Conservation (phyloP, 2,329 filamentous ascomycete genomes). For the Sordariomycetes sp. region DNA sequence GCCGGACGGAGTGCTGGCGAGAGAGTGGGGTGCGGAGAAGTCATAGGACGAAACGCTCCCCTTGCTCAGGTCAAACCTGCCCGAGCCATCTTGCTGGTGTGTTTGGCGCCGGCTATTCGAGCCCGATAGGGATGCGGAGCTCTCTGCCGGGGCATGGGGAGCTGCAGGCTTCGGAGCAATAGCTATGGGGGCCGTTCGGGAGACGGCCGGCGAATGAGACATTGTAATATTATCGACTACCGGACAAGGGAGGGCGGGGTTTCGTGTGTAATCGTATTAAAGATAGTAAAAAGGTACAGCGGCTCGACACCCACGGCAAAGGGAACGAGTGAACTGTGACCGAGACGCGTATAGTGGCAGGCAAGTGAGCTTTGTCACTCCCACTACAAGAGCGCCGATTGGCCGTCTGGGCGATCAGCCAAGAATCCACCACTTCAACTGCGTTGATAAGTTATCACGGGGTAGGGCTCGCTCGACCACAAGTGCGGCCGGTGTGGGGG, state of each 20-base stretch:
- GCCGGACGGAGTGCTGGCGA: slow-evolving; percentile 27
- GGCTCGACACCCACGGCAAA: slow-evolving; percentile 12
- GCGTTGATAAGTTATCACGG: neutral
- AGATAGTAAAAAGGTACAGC: slow-evolving; percentile 1
- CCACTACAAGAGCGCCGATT: slow-evolving; percentile 1
- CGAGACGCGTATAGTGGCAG: neutral
- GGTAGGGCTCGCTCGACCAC: neutral
- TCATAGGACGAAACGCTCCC: slow-evolving; percentile 27
- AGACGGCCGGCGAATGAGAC: slow-evolving; percentile 44
- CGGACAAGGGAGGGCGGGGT: neutral
- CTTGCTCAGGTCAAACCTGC: slow-evolving; percentile 36
- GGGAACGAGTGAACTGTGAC: slow-evolving; percentile 10
- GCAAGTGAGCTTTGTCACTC: slow-evolving; percentile 5
- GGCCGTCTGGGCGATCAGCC: slow-evolving; percentile 1
- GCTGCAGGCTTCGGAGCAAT: slow-evolving; percentile 49
- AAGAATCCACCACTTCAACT: neutral
- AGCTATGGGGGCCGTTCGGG: slow-evolving; percentile 53
- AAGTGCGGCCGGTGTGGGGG: neutral
- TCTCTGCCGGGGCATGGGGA: neutral
- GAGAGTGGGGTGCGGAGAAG: slow-evolving; percentile 13
- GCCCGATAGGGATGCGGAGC: slow-evolving; percentile 1
- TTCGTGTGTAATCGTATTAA: neutral
- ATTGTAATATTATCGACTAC: slow-evolving; percentile 21
- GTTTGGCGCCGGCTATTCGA: slow-evolving; percentile 6
- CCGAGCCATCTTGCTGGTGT: slow-evolving; percentile 31